Evolutionary conservation across 768 basidiomycete species (phyloP).

Genomic region (Naganishia antarctica): DNA sequence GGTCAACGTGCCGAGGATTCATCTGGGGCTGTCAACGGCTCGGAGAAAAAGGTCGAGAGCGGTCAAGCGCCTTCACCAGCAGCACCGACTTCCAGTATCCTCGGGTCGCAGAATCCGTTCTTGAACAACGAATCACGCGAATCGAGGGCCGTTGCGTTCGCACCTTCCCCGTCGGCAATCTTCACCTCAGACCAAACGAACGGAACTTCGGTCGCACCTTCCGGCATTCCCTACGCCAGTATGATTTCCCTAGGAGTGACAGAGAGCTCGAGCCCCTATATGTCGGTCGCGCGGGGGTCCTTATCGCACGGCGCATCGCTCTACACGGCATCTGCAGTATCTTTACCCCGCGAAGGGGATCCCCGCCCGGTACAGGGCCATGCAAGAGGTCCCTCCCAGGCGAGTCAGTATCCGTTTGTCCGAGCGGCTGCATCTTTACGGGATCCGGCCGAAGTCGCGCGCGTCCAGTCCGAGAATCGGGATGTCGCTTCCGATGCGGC

Average conservation of each 20-base stretch:
- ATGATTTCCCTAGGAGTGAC: conserved; percentile 2
- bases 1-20: too few relatives aligned
- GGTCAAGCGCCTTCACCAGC: background rate
- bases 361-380: conserved; percentile 30
- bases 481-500: conserved; percentile 73
- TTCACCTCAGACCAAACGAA: background rate
- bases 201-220: background rate
- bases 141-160: conserved; percentile 2
- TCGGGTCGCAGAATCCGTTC: conserved; percentile 14
- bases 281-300: background rate
- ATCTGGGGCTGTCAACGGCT: too few relatives aligned
- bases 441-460: conserved; percentile 35
- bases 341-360: conserved; percentile 27
- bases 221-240: background rate
- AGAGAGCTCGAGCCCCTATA: background rate
- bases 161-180: background rate
- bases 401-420: conserved; percentile 19
- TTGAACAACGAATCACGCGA: background rate
- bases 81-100: conserved; percentile 1
- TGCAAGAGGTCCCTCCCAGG: conserved; percentile 30
- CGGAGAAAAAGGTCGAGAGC: too few relatives aligned
- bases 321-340: conserved; percentile 27
- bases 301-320: conserved; percentile 9
- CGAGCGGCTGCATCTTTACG: background rate
- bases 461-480: conserved; percentile 52